Conservation (phyloP, 306 rosid genomes). For the Geum urbanum region DNA sequence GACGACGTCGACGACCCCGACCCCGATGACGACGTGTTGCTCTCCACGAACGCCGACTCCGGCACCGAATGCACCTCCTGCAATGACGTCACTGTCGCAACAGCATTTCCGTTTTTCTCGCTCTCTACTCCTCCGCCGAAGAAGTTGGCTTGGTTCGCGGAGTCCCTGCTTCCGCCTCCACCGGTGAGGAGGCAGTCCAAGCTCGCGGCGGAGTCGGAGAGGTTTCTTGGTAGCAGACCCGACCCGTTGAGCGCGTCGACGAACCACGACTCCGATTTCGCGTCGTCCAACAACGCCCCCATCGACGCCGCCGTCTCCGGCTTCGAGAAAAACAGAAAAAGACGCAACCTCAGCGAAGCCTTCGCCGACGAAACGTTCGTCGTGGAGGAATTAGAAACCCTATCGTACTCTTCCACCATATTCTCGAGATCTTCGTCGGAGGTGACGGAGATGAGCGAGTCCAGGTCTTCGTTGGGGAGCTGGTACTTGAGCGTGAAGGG, state of each 20-base stretch:
- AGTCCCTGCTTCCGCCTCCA: conserved; percentile 33
- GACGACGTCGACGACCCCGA: conserved; percentile 64
- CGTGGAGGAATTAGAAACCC: conserved; percentile 33
- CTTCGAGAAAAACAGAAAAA: conserved; percentile 64
- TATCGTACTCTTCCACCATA: conserved; percentile 88
- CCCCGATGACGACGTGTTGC: conserved; percentile 37
- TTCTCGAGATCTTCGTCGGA: conserved; percentile 88
- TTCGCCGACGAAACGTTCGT: conserved; percentile 26
- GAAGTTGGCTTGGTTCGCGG: conserved; percentile 24
- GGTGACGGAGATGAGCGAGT: conserved; percentile 65
- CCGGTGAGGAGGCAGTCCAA: conserved; percentile 48
- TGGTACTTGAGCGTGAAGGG: conserved; percentile 82
- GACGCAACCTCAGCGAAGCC: conserved; percentile 64
- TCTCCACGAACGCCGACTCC: conserved; percentile 60
- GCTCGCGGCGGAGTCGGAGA: conserved; percentile 69
- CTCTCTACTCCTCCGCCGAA: background rate
- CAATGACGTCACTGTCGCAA: background rate
- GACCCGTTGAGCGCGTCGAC: conserved; percentile 84
- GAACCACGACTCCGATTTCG: conserved; percentile 88
- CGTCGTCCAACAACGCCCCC: conserved; percentile 77
- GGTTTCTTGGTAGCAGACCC: conserved; percentile 41
- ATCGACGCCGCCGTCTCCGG: conserved; percentile 75
- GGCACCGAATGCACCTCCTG: conserved; percentile 46
- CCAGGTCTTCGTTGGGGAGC: conserved; percentile 78
- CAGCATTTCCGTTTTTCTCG: conserved; percentile 32